Evolutionary conservation across 1,284 basidiomycete species (phyloP).

Genomic region (Trametes sp.): DNA sequence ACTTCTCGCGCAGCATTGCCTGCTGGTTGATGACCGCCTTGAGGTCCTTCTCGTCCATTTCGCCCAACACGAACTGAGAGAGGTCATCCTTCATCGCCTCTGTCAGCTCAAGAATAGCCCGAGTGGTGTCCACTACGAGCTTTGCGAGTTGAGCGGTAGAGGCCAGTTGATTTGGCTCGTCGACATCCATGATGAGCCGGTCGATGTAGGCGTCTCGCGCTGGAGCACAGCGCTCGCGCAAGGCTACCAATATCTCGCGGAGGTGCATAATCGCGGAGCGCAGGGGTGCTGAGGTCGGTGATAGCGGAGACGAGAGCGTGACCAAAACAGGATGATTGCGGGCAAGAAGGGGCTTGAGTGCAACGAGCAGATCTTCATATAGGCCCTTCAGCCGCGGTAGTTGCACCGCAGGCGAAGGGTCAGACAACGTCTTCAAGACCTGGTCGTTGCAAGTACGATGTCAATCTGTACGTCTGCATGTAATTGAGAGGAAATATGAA

Average conservation of each 20-base stretch:
- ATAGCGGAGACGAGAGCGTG: slow-evolving; percentile 60
- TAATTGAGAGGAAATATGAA: not conserved
- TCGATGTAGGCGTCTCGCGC: slow-evolving; percentile 63
- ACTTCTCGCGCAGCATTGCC: slow-evolving; percentile 60
- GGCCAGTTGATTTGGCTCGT: slow-evolving; percentile 37
- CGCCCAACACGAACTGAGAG: slow-evolving; percentile 62
- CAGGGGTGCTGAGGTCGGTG: slow-evolving; percentile 73
- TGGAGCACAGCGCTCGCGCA: slow-evolving; percentile 71
- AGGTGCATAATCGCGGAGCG: slow-evolving; percentile 59
- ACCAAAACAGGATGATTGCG: slow-evolving; percentile 53
- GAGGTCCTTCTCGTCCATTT: slow-evolving; percentile 69
- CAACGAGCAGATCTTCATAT: slow-evolving; percentile 58
- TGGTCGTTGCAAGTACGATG: slow-evolving; percentile 26
- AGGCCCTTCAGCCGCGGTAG: slow-evolving; percentile 59
- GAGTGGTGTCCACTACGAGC: slow-evolving; percentile 54
- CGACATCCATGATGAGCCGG: slow-evolving; percentile 49
- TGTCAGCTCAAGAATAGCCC: slow-evolving; percentile 55
- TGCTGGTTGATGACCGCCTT: slow-evolving; percentile 57
- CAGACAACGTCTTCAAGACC: slow-evolving; percentile 53
- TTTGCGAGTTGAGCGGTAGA: slow-evolving; percentile 44
- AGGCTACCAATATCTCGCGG: slow-evolving; percentile 54
- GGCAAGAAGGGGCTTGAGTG: slow-evolving; percentile 62
- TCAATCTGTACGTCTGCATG: not conserved
- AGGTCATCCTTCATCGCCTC: slow-evolving; percentile 72
- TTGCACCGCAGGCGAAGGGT: slow-evolving; percentile 52